Evolutionary conservation across 768 basidiomycete species (phyloP).

Genomic region (Podaxis pistillaris): DNA sequence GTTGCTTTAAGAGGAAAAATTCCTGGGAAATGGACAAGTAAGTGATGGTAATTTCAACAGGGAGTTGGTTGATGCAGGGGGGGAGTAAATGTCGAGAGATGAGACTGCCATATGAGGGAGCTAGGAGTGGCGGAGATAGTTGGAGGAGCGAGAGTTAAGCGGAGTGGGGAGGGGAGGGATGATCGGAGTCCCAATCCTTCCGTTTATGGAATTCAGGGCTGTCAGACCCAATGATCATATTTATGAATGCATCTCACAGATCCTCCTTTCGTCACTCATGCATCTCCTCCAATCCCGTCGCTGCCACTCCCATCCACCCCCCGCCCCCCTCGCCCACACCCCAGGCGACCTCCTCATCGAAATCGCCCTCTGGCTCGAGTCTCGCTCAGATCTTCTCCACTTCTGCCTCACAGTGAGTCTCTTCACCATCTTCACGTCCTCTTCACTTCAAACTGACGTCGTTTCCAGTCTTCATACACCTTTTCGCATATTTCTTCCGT

Average conservation of each 20-base stretch:
- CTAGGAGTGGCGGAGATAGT: slow-evolving; percentile 10
- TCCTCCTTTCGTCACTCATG: slow-evolving; percentile 1
- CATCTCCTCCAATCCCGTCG: slow-evolving; percentile 8
- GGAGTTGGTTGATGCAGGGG: background rate
- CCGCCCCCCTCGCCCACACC: slow-evolving; percentile 18
- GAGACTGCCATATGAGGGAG: background rate
- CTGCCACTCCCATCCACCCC: background rate
- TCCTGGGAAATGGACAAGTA: background rate
- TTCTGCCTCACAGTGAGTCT: slow-evolving; percentile 58
- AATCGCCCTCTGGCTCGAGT: slow-evolving; percentile 53
- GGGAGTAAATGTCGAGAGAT: background rate
- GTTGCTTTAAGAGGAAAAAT: background rate
- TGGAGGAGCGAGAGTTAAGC: background rate
- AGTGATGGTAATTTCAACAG: no score
- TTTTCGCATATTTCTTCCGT: slow-evolving; percentile 52
- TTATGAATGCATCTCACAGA: background rate
- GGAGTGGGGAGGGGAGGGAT: background rate
- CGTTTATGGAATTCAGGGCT: background rate
- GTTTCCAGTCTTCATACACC: slow-evolving; percentile 49
- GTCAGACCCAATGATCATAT: background rate
- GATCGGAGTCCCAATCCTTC: slow-evolving; percentile 8
- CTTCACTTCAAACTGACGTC: background rate
- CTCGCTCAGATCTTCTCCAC: slow-evolving; percentile 53
- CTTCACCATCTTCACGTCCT: background rate
- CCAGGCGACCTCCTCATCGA: slow-evolving; percentile 70